A percentile compares a stretch with the other conserved stretches of the same genome.
Conservation (phyloP, 371 early-diverging fungal species). For the Syncephalastrum racemosum region DNA sequence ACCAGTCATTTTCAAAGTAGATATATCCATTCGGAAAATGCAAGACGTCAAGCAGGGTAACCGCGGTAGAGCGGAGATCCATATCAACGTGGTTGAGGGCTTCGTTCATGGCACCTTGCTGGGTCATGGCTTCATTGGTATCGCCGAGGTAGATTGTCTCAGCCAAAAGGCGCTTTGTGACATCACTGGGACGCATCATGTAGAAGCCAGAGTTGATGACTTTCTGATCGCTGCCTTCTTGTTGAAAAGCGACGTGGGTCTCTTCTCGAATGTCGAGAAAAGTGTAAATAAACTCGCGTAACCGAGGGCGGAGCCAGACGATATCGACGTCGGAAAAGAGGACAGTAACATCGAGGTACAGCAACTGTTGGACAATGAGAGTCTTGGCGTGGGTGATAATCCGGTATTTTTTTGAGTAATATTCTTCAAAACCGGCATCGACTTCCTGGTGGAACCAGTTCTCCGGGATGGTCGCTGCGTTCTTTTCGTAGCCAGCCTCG, state of each 20-base stretch:
- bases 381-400: conserved; percentile 32
- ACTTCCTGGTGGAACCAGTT: conserved; percentile 26
- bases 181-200: conserved; percentile 34
- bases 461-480: conserved; percentile 20
- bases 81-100: conserved; percentile 26
- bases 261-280: conserved; percentile 30
- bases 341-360: conserved; percentile 38
- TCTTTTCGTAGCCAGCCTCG: conserved; percentile 21
- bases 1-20: conserved; percentile 33
- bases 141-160: conserved; percentile 41
- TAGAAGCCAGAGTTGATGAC: conserved; percentile 41
- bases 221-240: conserved; percentile 35
- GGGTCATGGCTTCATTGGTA: conserved; percentile 25
- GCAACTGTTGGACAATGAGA: conserved; percentile 38
- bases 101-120: conserved; percentile 43
- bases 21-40: conserved; percentile 44
- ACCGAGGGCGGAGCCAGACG: conserved; percentile 36
- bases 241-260: conserved; percentile 41
- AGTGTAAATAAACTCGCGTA: conserved; percentile 31
- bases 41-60: conserved; percentile 37
- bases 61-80: conserved; percentile 29
- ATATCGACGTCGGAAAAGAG: conserved; percentile 45
- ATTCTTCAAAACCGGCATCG: conserved; percentile 16
- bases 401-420: conserved; percentile 8
- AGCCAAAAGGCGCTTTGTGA: conserved; percentile 35